Base-by-base conservation (phyloP, 371 early-diverging fungal species). In the Mucor irregularis region DNA sequence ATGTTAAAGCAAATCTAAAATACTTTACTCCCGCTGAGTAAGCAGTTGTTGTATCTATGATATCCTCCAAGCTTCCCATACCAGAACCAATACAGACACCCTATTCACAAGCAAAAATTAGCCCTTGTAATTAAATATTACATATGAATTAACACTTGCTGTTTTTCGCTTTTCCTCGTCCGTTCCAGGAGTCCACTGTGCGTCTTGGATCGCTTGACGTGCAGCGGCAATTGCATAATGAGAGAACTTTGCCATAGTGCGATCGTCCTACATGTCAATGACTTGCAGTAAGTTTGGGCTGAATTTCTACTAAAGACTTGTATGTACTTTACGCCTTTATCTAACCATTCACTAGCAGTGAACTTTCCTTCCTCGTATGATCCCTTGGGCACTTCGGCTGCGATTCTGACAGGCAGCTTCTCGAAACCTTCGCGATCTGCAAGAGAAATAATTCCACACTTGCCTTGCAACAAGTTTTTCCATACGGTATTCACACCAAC, bases 11-110 rank as follows among this genome's bases (percentile, higher is more conserved):
- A 35, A 35, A 35, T n/a, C 16, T 35, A 5, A 35, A n/a, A 16
- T 34, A 34, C 6, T 61, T 68, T 85, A 86, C 88, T 10, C 76
- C 76, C 38, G 74, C 64, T 6, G 60, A 57, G 56, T 80, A 89
- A 40, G 77, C 73, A n/a, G 68, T 55, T 0, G 87, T 62, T 5
- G 83, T 87, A 0, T 68, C 64, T 0, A 80, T 82, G 51, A 94
- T 84, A 59, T 96, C 98, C 19, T 94, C 93, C 24, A 96, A 65
- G 44, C 90, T 86, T 25, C 97, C 97, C 64, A 97, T 94, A 5
- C 96, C 95, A 5, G 92, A 90, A 11, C 96, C 95, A 33, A 94
- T 83, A 66, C 92, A 92, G 5, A 93, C 92, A 53, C 96, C 96
- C 81, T 90, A 37, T n/a, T n/a, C n/a, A n/a, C n/a, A n/a, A n/a